Evolutionary conservation across 2,329 filamentous ascomycete species (phyloP), one percentile per base, ranked within the genome.

Genomic region (Alternaria burnsii): DNA sequence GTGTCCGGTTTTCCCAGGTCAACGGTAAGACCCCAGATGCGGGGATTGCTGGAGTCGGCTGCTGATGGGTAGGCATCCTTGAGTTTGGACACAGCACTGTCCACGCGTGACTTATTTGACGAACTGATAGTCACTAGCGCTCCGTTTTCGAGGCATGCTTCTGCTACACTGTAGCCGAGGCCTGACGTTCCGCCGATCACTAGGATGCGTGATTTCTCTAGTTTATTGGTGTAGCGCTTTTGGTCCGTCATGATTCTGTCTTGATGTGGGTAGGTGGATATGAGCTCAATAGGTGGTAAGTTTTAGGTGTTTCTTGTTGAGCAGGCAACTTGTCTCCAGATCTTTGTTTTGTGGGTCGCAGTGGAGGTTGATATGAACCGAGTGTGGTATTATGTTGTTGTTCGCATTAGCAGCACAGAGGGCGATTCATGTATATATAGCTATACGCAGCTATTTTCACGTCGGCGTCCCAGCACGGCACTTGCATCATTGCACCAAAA

Each of bases 111-210:
- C 10, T 80, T 73, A 55, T 82, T 85, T 3, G 87, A 89, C 3
- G 85, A 88, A n/a, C 86, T 84, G 69, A 91, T 83, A 46, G 81
- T 83, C 16, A 91, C 84, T n/a, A 72, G 74, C 40, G 84, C 85
- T 34, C 86, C 86, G 58, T 84, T 78, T 54, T 85, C 84, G 42
- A 89, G 72, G 14, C 81, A 78, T 2, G 83, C 85, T 79, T 89
- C 84, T 52, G 88, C 88, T 11, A 88, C 85, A 55, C 79, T 82
- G 64, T 83, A 87, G 32, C 88, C 89, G 41, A 91, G 88, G 52
- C 89, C 89, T 16, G 85, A 83, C 2, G 86, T 85, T 41, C 87
- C 89, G 44, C 89, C 89, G 47, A 91, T 82, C 70, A 91, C 77
- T 41, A 91, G 84, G 67, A 89, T 76, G 61, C 79, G 81, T 28